Evolutionary conservation across 139 green algal genomes (phyloP), one percentile per base, ranked within the genome.

Genomic region (Spirogloea muscicola): DNA sequence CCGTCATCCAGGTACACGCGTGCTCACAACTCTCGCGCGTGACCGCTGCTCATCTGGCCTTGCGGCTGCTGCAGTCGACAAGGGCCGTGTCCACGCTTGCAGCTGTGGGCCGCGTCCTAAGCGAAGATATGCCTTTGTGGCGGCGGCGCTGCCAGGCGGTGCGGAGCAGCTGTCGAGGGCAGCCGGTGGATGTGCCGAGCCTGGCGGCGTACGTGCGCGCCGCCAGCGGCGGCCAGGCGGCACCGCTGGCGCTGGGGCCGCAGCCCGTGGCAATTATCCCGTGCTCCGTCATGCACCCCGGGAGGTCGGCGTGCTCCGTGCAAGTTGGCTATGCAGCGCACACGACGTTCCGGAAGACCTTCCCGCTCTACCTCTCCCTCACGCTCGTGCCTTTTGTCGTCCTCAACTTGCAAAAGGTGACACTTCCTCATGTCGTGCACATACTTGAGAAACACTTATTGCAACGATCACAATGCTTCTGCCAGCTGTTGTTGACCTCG

Each of bases 301-400:
- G 68, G 21, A 81, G 49, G n/a, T 38, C 63, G 3, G 69, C 58
- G 13, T 75, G 77, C 33, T 9, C 58, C 13, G 1, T 29, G 2
- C 36, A 81, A 33, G 60, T 68, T 7, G 4, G 46, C 34, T 40
- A 33, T 2, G 76, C 55, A 21, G 46, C 70, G 3, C 36, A 37
- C 1, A 27, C 42, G 42, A 80, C 80, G 33, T 87, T 87, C 48
- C 60, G 49, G 33, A 84, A 81, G 49, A 87, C 80, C 25, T 87
- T 87, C 29, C 81, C 81, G 29, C 77, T 87, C 16, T 87, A 87
- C 57, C 49, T 85, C 59, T 83, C 80, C 27, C 61, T 87, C 55
- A 82, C 63, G 2, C 36, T 86, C 13, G 80, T 86, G 25, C 80
- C 80, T 1, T 81, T 74, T 38, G 60, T 86, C 25, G 78, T 84